Evolutionary conservation across 1,284 basidiomycete species (phyloP).

Genomic region (Papiliotrema laurentii): DNA sequence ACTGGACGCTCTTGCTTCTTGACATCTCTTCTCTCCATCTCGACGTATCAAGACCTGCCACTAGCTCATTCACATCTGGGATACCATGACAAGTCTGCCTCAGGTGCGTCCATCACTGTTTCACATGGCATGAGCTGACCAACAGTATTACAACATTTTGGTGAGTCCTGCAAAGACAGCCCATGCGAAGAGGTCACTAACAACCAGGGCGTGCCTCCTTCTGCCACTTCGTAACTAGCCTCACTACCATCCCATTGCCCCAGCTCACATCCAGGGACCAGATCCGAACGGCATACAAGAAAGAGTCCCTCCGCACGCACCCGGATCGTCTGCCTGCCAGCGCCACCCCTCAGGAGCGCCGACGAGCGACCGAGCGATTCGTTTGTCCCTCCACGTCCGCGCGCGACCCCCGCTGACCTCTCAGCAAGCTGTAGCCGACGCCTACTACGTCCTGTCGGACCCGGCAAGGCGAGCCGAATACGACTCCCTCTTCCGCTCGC

Average conservation of each 20-base stretch:
- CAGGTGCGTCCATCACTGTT: conserved; percentile 14
- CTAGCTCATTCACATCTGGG: too few relatives aligned
- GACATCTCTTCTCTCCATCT: too few relatives aligned
- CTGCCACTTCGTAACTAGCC: conserved; percentile 34
- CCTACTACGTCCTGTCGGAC: conserved; percentile 92
- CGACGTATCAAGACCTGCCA: too few relatives aligned
- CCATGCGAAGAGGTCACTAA: too few relatives aligned
- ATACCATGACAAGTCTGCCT: conserved; percentile 22
- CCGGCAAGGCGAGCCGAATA: conserved; percentile 71
- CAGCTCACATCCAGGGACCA: conserved; percentile 30
- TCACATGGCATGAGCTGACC: conserved; percentile 2
- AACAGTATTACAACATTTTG: conserved; percentile 43
- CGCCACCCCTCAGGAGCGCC: conserved; percentile 66
- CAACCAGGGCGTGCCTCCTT: conserved; percentile 34
- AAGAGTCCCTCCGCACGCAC: conserved; percentile 62
- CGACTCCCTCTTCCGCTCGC: conserved; percentile 60
- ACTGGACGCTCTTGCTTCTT: too few relatives aligned
- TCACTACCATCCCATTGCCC: not conserved
- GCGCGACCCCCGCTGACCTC: not conserved
- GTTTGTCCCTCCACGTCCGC: conserved; percentile 21
- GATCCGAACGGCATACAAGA: conserved; percentile 47
- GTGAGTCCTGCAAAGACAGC: too few relatives aligned
- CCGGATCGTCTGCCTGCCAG: conserved; percentile 75
- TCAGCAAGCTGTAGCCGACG: conserved; percentile 78
- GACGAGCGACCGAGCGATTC: conserved; percentile 72